Evolutionary conservation across 179 eudicot genomes (phyloP).

Genomic region (Spergularia azorica): DNA sequence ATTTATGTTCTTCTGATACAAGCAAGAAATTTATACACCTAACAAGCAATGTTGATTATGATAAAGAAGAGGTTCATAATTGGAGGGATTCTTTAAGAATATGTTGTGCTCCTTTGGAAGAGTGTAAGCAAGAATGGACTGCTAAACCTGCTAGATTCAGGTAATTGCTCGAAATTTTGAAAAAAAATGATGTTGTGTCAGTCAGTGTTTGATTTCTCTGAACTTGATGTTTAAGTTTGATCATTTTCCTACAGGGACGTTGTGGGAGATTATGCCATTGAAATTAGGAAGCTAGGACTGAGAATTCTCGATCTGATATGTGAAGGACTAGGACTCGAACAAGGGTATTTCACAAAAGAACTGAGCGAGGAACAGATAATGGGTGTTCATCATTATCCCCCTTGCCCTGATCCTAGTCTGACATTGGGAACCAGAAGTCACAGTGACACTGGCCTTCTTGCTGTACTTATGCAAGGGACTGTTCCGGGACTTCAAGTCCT

Average conservation of each 20-base stretch:
- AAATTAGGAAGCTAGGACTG: conserved; percentile 26
- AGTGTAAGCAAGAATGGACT: conserved; percentile 50
- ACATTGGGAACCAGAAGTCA: conserved; percentile 38
- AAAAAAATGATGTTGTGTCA: background rate
- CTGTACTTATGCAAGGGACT: conserved; percentile 38
- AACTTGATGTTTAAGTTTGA: too few species aligned
- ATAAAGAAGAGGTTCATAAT: conserved; percentile 32
- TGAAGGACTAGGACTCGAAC: conserved; percentile 41
- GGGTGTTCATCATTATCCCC: conserved; percentile 37
- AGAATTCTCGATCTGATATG: conserved; percentile 40
- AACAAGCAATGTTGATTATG: conserved; percentile 38
- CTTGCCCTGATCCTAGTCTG: conserved; percentile 41
- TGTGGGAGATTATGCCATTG: conserved; percentile 29
- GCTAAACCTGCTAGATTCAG: conserved; percentile 46
- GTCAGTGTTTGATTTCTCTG: background rate
- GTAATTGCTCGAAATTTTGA: conserved; percentile 19
- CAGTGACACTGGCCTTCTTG: conserved; percentile 31
- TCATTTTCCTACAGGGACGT: conserved; percentile 26
- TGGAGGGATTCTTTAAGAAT: conserved; percentile 48
- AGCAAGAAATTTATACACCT: conserved; percentile 22
- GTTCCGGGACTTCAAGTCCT: conserved; percentile 49
- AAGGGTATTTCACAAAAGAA: conserved; percentile 32
- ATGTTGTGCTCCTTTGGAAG: conserved; percentile 44
- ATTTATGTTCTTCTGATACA: conserved; percentile 11
- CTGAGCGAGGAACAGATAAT: conserved; percentile 22